Percentiles rank a stretch among this genome's conserved stretches.
Conservation (phyloP, 129 eudicot genomes). For the Saposhnikovia divaricata region DNA sequence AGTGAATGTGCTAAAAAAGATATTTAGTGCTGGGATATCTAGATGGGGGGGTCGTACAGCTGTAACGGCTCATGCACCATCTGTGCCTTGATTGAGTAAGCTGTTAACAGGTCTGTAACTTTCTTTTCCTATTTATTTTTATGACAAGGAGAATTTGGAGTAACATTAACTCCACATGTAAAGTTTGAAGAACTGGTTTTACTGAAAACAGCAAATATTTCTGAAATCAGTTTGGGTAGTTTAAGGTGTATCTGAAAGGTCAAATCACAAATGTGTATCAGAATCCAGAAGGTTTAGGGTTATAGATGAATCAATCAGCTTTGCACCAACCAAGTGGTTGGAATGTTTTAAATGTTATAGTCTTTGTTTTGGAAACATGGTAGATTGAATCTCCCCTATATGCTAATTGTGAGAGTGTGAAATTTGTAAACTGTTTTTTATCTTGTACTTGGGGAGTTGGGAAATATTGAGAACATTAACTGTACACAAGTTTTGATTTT, state of each 20-base stretch:
- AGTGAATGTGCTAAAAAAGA: slow-evolving; percentile 34
- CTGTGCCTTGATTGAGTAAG: slow-evolving; percentile 28
- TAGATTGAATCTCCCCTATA: not conserved
- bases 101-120: not conserved
- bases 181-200: slow-evolving; percentile 11
- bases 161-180: not conserved
- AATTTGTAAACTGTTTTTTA: not conserved
- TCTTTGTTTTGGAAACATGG: not conserved
- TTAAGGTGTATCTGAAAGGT: not conserved
- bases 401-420: not conserved
- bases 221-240: not conserved
- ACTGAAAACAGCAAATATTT: slow-evolving; percentile 6
- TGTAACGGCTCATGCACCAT: slow-evolving; percentile 22
- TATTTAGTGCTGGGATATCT: slow-evolving; percentile 41
- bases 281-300: not conserved
- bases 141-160: not conserved
- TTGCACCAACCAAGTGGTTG: not conserved
- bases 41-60: slow-evolving; percentile 40
- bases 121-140: not conserved
- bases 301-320: not conserved
- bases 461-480: not conserved
- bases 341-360: not conserved
- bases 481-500: not conserved
- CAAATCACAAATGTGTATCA: not conserved
- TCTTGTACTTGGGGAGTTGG: not conserved